Evolutionary conservation across 2,329 filamentous ascomycete species (phyloP), one percentile per base, ranked within the genome.

Genomic region (Botryosphaeria dothidea): DNA sequence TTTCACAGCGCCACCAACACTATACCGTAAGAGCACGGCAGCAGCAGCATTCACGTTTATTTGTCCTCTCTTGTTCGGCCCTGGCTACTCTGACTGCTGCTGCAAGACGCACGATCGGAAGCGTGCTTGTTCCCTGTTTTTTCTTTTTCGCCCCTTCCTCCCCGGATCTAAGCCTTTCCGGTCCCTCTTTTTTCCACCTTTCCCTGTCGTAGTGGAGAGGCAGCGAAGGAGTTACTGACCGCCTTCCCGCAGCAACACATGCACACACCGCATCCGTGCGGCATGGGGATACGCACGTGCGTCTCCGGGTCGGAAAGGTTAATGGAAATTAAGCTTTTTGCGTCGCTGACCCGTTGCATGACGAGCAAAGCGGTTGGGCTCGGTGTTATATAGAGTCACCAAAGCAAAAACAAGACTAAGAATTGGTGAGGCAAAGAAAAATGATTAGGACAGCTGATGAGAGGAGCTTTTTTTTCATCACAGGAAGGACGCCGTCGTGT

Each of bases 1-100:
- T n/a, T 13, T 38, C 54, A 15, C 17, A 46, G 9, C 56, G 38
- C 56, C 56, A 58, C 56, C n/a, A 45, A 45, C 56, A 45, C 56
- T 58, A 58, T 60, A 29, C 56, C 43, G 56, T 4, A 60, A 43
- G 19, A 17, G 27, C 41, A 19, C 34, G 21, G 23, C 15, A 21
- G 23, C 15, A 43, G 54, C 36, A 60, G 6, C 3, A 17, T 29
- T 31, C 54, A 31, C 54, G 36, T 41, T 11, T 41, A 56, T 19
- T 43, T 43, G n/a, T 13, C 19, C 38, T 17, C 46, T 15, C 27
- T n/a, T 36, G 6, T 4, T 34, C 29, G 3, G n/a, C n/a, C n/a
- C n/a, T n/a, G n/a, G n/a, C n/a, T 15, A 23, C 23, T n/a, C 31
- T 6, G 15, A 2, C 41, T 38, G 19, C 43, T 46, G 17, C 41